These are phyloP conservation scores for Alternaria rosae DNA, from an alignment of 2,329 filamentous ascomycete species.

Conservation along the genomic window DNA sequence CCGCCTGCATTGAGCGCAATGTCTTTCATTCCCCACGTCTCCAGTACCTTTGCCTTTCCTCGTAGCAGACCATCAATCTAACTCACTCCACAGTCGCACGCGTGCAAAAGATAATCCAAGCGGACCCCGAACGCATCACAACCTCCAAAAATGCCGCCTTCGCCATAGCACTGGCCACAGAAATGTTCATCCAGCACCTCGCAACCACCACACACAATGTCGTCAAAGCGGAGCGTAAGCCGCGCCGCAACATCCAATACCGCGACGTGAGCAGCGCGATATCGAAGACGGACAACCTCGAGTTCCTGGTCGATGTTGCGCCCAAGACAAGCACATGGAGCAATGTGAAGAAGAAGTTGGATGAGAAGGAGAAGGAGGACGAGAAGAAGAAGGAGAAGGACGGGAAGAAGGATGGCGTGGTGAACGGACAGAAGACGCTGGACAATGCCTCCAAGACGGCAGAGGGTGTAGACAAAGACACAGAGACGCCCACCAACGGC, in stretches of 20 bases:
- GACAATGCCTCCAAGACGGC: conserved; percentile 1
- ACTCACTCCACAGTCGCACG: conserved; percentile 72
- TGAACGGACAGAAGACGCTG: background rate
- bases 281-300: conserved; percentile 87
- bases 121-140: conserved; percentile 79
- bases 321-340: conserved; percentile 85
- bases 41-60: background rate
- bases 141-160: conserved; percentile 94
- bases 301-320: conserved; percentile 91
- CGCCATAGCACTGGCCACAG: conserved; percentile 89
- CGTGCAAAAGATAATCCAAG: conserved; percentile 92
- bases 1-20: background rate
- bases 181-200: conserved; percentile 95
- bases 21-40: background rate
- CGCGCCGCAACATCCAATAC: conserved; percentile 93
- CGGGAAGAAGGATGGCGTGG: background rate
- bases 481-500: background rate
- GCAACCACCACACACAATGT: conserved; percentile 85
- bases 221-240: conserved; percentile 89
- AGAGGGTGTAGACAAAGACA: background rate
- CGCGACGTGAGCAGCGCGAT: conserved; percentile 90
- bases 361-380: conserved; percentile 43
- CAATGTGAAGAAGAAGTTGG: conserved; percentile 72
- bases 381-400: conserved; percentile 14
- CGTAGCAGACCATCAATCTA: background rate